A percentile compares a stretch with the other conserved stretches of the same genome.
phyloP scores from a whole-genome alignment of 2,329 filamentous ascomycete species.

The Pseudogymnoascus pannorum region DNA sequence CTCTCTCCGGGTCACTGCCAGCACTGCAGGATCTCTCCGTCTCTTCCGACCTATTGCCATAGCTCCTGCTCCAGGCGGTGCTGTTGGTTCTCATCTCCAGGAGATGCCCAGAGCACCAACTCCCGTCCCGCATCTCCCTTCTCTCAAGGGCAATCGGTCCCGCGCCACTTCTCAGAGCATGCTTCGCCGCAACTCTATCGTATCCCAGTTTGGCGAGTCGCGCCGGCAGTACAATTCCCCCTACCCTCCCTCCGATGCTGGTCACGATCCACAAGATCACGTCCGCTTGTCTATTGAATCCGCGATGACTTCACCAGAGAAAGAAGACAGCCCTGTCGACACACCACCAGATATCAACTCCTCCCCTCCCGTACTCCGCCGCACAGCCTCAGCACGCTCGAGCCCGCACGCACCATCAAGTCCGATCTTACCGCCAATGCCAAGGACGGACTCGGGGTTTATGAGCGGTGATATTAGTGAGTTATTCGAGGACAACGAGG shows the following conservation, averaged over 20 bases:
- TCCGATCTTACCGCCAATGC: slow-evolving; percentile 51
- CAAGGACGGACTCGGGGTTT: slow-evolving; percentile 66
- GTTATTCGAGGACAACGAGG: slow-evolving; percentile 55
- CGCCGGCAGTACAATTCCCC: slow-evolving; percentile 32
- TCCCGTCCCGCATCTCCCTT: slow-evolving; percentile 50
- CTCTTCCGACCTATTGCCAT: slow-evolving; percentile 67
- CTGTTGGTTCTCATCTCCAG: slow-evolving; percentile 50
- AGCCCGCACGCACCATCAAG: slow-evolving; percentile 69
- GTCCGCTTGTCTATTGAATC: slow-evolving; percentile 34
- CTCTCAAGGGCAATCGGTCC: slow-evolving; percentile 28
- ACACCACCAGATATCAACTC: slow-evolving; percentile 82
- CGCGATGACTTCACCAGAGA: slow-evolving; percentile 41
- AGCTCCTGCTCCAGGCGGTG: slow-evolving; percentile 38
- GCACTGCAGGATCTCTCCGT: slow-evolving; percentile 80
- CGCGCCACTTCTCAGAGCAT: slow-evolving; percentile 36
- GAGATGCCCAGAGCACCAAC: slow-evolving; percentile 71
- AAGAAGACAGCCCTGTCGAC: slow-evolving; percentile 44
- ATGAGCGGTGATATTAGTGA: slow-evolving; percentile 56
- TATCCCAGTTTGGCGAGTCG: slow-evolving; percentile 36
- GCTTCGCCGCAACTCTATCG: slow-evolving; percentile 54
- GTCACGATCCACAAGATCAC: slow-evolving; percentile 27
- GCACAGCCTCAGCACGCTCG: slow-evolving; percentile 57
- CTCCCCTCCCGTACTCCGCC: slow-evolving; percentile 74
- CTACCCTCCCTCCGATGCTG: slow-evolving; percentile 32
- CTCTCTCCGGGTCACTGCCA: slow-evolving; percentile 82